Conservation (phyloP, 129 eudicot genomes). For the Glebionis coronaria region DNA sequence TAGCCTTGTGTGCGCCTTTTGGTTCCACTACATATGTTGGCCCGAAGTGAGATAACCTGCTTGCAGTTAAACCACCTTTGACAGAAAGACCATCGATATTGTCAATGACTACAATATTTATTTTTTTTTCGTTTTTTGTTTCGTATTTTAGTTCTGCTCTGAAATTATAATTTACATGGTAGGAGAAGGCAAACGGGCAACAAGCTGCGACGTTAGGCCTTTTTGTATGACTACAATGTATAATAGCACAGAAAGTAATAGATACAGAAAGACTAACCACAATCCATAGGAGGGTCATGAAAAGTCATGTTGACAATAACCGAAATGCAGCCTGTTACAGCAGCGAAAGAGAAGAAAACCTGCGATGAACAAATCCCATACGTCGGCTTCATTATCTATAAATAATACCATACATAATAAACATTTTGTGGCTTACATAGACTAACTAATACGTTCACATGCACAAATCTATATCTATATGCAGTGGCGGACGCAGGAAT, state of each 20-base stretch:
- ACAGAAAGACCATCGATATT: conserved; percentile 1
- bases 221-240: background rate
- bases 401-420: conserved; percentile 15
- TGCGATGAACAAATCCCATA: conserved; percentile 33
- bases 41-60: conserved; percentile 52
- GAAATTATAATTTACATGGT: too few species aligned
- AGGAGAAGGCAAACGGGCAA: too few species aligned
- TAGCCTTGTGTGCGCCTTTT: conserved; percentile 76
- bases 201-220: too few species aligned
- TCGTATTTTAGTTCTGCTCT: too few species aligned
- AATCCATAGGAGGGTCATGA: conserved; percentile 37
- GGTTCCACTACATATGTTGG: conserved; percentile 65
- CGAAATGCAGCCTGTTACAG: conserved; percentile 23
- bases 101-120: too few species aligned
- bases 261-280: conserved; percentile 41
- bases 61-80: conserved; percentile 48
- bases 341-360: conserved; percentile 29
- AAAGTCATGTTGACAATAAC: conserved; percentile 47
- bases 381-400: conserved; percentile 18
- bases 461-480: too few species aligned
- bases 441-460: too few species aligned
- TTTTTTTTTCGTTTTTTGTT: too few species aligned
- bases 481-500: too few species aligned
- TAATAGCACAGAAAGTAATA: background rate
- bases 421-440: too few species aligned